Evolutionary conservation across 306 rosid species (phyloP).

Genomic region (Phaseolus lunatus): DNA sequence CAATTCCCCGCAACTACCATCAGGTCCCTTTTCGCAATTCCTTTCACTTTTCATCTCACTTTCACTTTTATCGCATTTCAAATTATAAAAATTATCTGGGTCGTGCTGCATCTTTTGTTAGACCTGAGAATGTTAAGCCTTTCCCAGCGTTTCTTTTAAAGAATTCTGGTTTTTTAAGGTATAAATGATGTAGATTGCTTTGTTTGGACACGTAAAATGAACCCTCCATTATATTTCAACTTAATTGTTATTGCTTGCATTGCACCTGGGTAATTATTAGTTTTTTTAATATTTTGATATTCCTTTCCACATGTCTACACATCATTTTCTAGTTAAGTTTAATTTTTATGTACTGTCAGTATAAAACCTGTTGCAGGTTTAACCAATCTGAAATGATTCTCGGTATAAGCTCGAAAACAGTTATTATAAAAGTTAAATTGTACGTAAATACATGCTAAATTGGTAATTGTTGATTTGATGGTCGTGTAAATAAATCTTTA

Average conservation of each 20-base stretch:
- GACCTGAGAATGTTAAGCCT: slow-evolving; percentile 9
- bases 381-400: neutral
- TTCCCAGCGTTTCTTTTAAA: neutral
- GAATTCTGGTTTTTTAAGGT: neutral
- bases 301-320: neutral
- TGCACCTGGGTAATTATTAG: neutral
- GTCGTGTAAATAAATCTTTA: neutral
- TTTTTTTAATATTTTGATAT: slow-evolving; percentile 4
- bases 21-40: slow-evolving; percentile 53
- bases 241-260: neutral
- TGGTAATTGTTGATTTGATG: neutral
- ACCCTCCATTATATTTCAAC: neutral
- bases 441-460: neutral
- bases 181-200: neutral
- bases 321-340: neutral
- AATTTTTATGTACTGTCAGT: neutral
- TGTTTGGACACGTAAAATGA: neutral
- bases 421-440: neutral
- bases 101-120: neutral
- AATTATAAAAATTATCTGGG: neutral
- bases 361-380: too few species aligned
- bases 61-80: neutral
- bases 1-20: slow-evolving; percentile 54
- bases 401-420: neutral
- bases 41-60: neutral